Percentiles rank a stretch among this genome's conserved stretches.
Evolutionary conservation across 441 rosid species (phyloP).

Genomic region (Macaranga tanarius): DNA sequence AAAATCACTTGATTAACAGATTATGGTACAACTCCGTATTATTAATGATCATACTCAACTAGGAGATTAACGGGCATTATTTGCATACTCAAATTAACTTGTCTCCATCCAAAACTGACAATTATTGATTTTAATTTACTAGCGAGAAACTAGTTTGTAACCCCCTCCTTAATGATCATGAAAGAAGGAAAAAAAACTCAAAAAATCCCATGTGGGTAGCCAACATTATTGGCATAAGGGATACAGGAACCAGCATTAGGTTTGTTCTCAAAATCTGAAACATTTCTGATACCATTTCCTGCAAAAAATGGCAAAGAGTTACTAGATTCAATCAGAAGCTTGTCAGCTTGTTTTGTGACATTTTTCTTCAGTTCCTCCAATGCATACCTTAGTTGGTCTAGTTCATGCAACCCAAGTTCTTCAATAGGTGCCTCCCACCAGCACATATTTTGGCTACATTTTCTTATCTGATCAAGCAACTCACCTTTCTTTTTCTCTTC

Average conservation of each 20-base stretch:
- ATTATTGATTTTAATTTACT: not conserved
- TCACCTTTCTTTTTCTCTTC: constrained; percentile 35
- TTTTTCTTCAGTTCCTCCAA: constrained; percentile 31
- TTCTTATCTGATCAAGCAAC: constrained; percentile 34
- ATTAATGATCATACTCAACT: not conserved
- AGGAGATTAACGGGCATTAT: not conserved
- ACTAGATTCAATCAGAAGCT: constrained; percentile 17
- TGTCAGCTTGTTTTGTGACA: constrained; percentile 8
- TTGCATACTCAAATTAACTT: not conserved
- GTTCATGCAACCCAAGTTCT: constrained; percentile 35
- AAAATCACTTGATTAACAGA: not conserved
- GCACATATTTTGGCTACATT: constrained; percentile 14
- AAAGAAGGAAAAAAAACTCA: constrained; percentile 7
- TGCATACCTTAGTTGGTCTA: constrained; percentile 23
- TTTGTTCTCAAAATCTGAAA: constrained; percentile 18
- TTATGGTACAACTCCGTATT: constrained; percentile 3
- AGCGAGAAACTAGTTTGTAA: constrained; percentile 25
- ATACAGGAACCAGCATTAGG: not conserved
- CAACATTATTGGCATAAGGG: constrained; percentile 20
- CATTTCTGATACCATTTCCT: constrained; percentile 9
- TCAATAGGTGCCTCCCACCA: constrained; percentile 56
- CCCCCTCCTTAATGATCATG: not conserved
- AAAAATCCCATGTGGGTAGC: constrained; percentile 20
- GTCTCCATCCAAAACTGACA: not conserved
- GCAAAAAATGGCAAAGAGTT: constrained; percentile 17